A percentile compares a stretch with the other conserved stretches of the same genome.
Evolutionary conservation across 805 yeast species (phyloP).

Genomic region (Starmerella apicola): DNA sequence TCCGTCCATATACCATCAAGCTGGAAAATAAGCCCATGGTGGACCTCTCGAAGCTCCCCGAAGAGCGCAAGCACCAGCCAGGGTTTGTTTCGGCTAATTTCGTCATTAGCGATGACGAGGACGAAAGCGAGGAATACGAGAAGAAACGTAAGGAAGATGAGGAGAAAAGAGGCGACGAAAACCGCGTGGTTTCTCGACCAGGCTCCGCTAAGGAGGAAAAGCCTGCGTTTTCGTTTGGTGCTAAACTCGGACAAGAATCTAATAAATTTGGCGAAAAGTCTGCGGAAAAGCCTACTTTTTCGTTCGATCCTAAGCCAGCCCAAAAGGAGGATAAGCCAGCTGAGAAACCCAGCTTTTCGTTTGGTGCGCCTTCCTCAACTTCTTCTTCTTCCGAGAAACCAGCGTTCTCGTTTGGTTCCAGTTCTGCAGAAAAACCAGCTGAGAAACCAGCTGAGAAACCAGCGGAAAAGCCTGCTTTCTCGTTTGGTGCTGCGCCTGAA

Average conservation of each 20-base stretch:
- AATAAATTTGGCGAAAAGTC: neutral
- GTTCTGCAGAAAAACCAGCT: neutral
- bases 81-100: conserved; percentile 28
- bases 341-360: conserved; percentile 11
- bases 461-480: conserved; percentile 1
- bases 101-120: conserved; percentile 25
- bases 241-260: too few relatives aligned
- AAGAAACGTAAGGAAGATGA: too few relatives aligned
- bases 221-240: conserved; percentile 13
- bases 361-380: conserved; percentile 2
- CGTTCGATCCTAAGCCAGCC: neutral
- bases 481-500: neutral
- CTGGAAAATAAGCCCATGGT: conserved; percentile 9
- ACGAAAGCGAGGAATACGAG: conserved; percentile 8
- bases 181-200: too few relatives aligned
- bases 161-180: neutral
- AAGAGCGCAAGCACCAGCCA: conserved; percentile 22
- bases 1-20: too few relatives aligned
- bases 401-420: conserved; percentile 10
- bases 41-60: conserved; percentile 13
- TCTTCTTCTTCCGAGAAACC: conserved; percentile 6
- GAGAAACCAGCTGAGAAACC: conserved; percentile 1
- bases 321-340: neutral
- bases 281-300: neutral
- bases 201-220: conserved; percentile 34